Base-by-base conservation (phyloP, 179 eudicot genomes). In the Silene noctiflora region DNA sequence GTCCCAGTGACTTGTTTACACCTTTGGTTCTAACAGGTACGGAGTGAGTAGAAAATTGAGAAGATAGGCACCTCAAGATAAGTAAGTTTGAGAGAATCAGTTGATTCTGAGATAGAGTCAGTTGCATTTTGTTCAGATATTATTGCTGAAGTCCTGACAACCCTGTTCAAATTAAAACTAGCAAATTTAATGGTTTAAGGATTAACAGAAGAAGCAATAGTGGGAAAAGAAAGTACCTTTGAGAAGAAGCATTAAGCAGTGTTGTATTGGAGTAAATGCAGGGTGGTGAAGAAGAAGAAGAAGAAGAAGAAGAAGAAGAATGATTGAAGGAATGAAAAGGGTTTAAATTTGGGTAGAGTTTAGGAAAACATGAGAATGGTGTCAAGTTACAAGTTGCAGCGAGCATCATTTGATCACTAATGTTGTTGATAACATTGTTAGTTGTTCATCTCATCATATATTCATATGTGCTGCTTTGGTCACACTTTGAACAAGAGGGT, bases 21-120 rank as follows among this genome's bases (percentile, higher is more conserved):
- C n/a, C 42, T 35, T 35, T 35, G 42, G 6, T 35, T 35, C n/a
- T n/a, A n/a, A n/a, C n/a, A n/a, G 8, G 42, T 0, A 35, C 8
- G 8, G 42, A 35, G 1, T 35, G 42, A 0, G 42, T 35, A 35
- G 0, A 20, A 75, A 78, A 12, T 6, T 46, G 24, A 22, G 3
- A 72, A 6, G 56, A 11, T 19, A 74, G 80, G 58, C 73, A 94
- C 98, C 96, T 94, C 98, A 79, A 94, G 85, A 77, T 86, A 94
- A 85, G 96, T 94, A 74, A 94, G 94, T 79, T 80, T 89, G 86
- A 92, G 85, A 71, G 65, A 58, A 83, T 81, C 85, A 62, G 72
- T 24, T 25, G 81, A 80, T 53, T 85, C 83, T 75, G 82, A 65
- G 13, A 71, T 71, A 62, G 86, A 85, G 51, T 77, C 86, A 77